phyloP scores from a whole-genome alignment of 192 early-diverging fungal genomes.

The Gaertneriomyces semiglobifer region DNA sequence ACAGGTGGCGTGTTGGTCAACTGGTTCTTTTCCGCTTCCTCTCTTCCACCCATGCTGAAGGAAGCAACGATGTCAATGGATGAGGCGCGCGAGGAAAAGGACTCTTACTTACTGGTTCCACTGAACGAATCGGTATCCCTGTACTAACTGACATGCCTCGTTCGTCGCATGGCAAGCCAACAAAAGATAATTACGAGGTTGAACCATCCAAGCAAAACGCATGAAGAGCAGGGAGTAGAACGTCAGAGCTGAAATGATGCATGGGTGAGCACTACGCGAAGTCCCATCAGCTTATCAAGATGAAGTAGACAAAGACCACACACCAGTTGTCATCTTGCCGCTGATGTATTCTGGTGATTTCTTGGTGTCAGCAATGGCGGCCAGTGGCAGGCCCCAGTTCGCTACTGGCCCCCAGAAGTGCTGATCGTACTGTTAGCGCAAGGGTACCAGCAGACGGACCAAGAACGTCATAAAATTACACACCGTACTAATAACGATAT shows the following conservation, averaged over 20 bases:
- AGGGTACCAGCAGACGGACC: too few relatives aligned
- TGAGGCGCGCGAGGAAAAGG: neutral
- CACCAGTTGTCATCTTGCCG: slow-evolving; percentile 88
- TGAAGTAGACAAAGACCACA: neutral
- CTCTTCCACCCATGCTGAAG: slow-evolving; percentile 24
- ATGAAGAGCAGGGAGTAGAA: slow-evolving; percentile 91
- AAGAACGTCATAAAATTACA: too few relatives aligned
- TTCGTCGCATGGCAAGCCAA: slow-evolving; percentile 94
- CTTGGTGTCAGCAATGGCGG: slow-evolving; percentile 87
- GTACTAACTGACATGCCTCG: slow-evolving; percentile 81
- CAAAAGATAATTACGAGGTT: slow-evolving; percentile 84
- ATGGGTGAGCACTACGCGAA: neutral
- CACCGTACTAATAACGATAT: too few relatives aligned
- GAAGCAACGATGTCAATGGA: neutral
- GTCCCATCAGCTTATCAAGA: neutral
- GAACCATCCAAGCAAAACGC: slow-evolving; percentile 92
- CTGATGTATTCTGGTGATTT: slow-evolving; percentile 89
- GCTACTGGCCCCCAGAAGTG: slow-evolving; percentile 60
- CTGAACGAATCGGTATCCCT: slow-evolving; percentile 80
- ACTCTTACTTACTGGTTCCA: slow-evolving; percentile 52
- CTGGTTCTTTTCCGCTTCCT: neutral
- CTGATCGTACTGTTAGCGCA: slow-evolving; percentile 5
- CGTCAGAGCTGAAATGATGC: slow-evolving; percentile 56
- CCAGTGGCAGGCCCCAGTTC: slow-evolving; percentile 90
- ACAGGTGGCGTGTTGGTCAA: too few relatives aligned